Conservation (phyloP, 352 stramenopile genomes). For the Phytophthora idaei region DNA sequence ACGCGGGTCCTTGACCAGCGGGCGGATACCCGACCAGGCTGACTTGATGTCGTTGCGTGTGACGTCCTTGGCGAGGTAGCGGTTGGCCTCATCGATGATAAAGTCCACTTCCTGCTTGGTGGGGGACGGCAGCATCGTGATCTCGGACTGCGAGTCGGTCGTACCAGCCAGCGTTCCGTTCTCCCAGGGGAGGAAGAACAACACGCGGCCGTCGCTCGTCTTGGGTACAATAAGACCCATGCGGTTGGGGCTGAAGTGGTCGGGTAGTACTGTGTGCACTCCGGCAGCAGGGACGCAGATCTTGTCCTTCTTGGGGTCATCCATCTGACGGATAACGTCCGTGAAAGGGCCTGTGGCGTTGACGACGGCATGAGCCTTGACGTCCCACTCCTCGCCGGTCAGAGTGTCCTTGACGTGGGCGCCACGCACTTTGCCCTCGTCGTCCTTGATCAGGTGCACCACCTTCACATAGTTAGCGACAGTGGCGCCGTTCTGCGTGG, state of each 20-base stretch:
- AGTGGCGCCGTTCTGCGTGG: conserved; percentile 92
- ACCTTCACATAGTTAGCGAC: conserved; percentile 94
- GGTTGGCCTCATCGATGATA: conserved; percentile 94
- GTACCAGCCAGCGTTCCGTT: conserved; percentile 93
- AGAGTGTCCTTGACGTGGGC: conserved; percentile 89
- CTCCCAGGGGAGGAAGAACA: conserved; percentile 97
- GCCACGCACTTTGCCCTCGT: conserved; percentile 83
- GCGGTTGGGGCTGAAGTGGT: conserved; percentile 94
- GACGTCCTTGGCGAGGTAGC: conserved; percentile 91
- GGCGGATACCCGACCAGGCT: conserved; percentile 95
- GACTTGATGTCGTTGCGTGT: conserved; percentile 92
- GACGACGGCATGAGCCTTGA: conserved; percentile 90
- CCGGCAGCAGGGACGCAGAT: conserved; percentile 94
- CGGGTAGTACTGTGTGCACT: conserved; percentile 95
- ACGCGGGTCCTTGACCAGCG: conserved; percentile 92
- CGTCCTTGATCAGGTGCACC: conserved; percentile 84
- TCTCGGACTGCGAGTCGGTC: conserved; percentile 93
- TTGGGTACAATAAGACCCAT: conserved; percentile 98
- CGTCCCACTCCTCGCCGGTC: conserved; percentile 90
- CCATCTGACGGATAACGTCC: conserved; percentile 90
- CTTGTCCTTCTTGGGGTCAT: conserved; percentile 87
- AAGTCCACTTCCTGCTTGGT: conserved; percentile 94
- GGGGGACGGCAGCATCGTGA: conserved; percentile 95
- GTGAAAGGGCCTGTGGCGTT: conserved; percentile 97
- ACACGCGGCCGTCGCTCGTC: conserved; percentile 92